A percentile compares a stretch with the other conserved stretches of the same genome.
Conservation (phyloP, 768 basidiomycete species). For the Postia placenta region DNA sequence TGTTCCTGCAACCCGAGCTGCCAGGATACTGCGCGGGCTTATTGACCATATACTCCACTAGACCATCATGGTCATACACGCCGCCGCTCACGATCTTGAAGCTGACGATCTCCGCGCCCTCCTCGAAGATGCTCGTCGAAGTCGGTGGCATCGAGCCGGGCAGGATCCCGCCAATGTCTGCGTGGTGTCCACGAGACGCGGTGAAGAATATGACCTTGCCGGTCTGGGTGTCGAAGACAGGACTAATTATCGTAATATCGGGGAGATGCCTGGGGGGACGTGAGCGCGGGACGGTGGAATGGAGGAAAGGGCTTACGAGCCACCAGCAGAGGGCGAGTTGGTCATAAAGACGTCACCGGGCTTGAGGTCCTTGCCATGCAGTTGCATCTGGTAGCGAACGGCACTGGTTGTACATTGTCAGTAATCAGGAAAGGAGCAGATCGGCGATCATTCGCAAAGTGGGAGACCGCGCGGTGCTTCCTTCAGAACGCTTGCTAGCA, state of each 20-base stretch:
- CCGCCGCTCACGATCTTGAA: constrained; percentile 89
- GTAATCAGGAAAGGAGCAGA: too few relatives aligned
- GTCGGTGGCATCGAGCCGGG: constrained; percentile 97
- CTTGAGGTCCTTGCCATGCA: constrained; percentile 63
- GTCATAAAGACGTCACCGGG: constrained; percentile 93
- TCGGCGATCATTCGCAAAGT: too few relatives aligned
- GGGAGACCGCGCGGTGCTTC: too few relatives aligned
- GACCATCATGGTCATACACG: constrained; percentile 67
- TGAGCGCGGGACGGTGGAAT: constrained; percentile 11
- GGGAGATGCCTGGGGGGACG: constrained; percentile 53
- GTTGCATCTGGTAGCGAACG: constrained; percentile 84
- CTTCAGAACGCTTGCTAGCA: too few relatives aligned
- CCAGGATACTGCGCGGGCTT: constrained; percentile 78
- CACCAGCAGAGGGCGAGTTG: constrained; percentile 85
- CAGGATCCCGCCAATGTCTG: constrained; percentile 88
- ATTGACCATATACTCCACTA: constrained; percentile 77
- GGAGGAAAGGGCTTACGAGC: constrained; percentile 53
- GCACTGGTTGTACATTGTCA: constrained; percentile 36
- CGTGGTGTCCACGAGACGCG: constrained; percentile 91
- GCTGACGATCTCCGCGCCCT: constrained; percentile 86
- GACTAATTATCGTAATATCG: constrained; percentile 92
- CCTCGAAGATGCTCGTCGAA: constrained; percentile 85
- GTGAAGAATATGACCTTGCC: constrained; percentile 87
- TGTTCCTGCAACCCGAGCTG: constrained; percentile 82
- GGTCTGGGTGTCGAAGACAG: constrained; percentile 67